Evolutionary conservation across 106 monocot genomes (phyloP).

Genomic region (Agapanthus africanus): DNA sequence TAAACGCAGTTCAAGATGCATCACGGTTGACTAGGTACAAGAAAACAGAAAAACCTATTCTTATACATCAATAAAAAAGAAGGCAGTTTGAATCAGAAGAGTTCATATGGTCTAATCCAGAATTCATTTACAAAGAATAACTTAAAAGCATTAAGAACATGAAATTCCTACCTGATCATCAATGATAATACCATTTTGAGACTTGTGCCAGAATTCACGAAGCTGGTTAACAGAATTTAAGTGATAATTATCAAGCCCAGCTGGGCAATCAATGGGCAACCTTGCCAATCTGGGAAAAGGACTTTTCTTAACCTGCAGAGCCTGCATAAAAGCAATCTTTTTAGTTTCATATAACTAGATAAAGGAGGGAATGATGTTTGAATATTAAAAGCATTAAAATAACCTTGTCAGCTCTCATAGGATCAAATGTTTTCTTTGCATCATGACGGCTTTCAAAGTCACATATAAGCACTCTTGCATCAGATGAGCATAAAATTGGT

Average conservation of each 20-base stretch:
- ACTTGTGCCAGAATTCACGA: slow-evolving; percentile 72
- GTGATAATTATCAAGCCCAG: slow-evolving; percentile 37
- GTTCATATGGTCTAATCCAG: too few species aligned
- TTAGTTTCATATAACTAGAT: not conserved
- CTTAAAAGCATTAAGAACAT: too few species aligned
- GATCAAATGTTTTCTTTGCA: slow-evolving; percentile 31
- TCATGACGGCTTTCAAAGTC: slow-evolving; percentile 47
- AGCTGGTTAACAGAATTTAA: slow-evolving; percentile 50
- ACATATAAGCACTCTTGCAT: slow-evolving; percentile 21
- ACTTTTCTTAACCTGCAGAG: slow-evolving; percentile 23
- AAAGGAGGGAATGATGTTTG: not conserved
- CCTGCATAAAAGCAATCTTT: slow-evolving; percentile 20
- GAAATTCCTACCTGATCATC: slow-evolving; percentile 60
- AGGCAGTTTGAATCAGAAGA: too few species aligned
- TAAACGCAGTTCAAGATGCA: not conserved
- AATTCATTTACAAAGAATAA: too few species aligned
- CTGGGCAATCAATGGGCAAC: slow-evolving; percentile 46
- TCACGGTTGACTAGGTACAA: not conserved
- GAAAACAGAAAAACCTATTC: not conserved
- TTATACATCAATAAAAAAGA: not conserved
- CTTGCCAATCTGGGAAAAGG: slow-evolving; percentile 29
- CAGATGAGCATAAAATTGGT: slow-evolving; percentile 22
- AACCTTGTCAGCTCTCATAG: slow-evolving; percentile 39
- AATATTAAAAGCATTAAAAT: slow-evolving; percentile 1
- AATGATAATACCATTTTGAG: slow-evolving; percentile 45